A percentile compares a stretch with the other conserved stretches of the same genome.
Conservation (phyloP, 768 basidiomycete species). For the Podaxis mareebaensis region DNA sequence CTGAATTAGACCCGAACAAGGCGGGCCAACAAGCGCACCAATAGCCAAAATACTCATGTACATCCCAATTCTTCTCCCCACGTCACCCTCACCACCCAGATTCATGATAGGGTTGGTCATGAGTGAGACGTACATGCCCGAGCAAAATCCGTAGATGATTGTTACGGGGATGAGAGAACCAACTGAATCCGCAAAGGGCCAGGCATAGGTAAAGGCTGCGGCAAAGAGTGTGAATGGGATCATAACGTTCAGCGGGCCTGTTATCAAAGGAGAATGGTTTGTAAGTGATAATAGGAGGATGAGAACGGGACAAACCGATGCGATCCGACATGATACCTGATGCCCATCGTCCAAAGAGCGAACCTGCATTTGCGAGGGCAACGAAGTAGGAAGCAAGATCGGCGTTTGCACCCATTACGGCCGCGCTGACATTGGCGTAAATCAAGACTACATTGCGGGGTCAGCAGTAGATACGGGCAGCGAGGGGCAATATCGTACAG, state of each 20-base stretch:
- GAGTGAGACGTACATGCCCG: conserved; percentile 62
- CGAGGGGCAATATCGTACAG: conserved; percentile 31
- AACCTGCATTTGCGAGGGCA: conserved; percentile 67
- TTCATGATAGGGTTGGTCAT: conserved; percentile 57
- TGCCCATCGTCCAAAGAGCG: conserved; percentile 58
- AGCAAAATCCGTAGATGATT: conserved; percentile 67
- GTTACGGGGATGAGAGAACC: conserved; percentile 51
- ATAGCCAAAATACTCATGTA: conserved; percentile 59
- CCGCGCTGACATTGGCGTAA: conserved; percentile 63
- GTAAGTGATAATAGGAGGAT: background rate
- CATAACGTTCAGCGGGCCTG: conserved; percentile 71
- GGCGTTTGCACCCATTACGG: conserved; percentile 43
- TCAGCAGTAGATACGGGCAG: background rate
- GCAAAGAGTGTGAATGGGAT: conserved; percentile 59
- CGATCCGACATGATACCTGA: conserved; percentile 57
- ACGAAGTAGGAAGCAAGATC: conserved; percentile 65
- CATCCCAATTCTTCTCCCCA: conserved; percentile 68
- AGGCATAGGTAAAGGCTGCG: conserved; percentile 61
- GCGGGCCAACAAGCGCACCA: conserved; percentile 68
- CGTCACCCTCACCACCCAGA: conserved; percentile 59
- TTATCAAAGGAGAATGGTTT: background rate
- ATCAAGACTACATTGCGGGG: conserved; percentile 54
- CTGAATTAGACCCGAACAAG: conserved; percentile 72
- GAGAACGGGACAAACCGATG: conserved; percentile 39
- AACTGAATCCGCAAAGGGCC: conserved; percentile 61